A percentile compares a stretch with the other conserved stretches of the same genome.
Conservation (phyloP, 768 basidiomycete species). For the Daedaleopsis nitida region DNA sequence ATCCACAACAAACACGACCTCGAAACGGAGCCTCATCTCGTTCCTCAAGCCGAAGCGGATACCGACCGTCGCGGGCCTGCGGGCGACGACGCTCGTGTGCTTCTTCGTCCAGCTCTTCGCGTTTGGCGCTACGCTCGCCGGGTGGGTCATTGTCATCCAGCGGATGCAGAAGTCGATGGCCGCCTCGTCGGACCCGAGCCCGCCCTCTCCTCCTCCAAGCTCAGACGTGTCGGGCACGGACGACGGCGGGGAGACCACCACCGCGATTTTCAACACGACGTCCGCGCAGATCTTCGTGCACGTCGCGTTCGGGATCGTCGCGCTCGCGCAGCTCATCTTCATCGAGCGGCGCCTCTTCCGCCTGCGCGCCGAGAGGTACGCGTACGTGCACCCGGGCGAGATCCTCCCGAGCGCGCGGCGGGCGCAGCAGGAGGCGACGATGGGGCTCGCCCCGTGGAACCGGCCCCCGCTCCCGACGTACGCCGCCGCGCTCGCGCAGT, state of each 20-base stretch:
- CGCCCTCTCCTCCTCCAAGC: background rate
- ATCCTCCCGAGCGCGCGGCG: constrained; percentile 42
- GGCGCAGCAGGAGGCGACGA: constrained; percentile 5
- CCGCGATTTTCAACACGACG: constrained; percentile 7
- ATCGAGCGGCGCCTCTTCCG: constrained; percentile 64
- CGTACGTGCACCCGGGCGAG: constrained; percentile 56
- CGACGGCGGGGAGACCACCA: constrained; percentile 7
- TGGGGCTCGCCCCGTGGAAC: constrained; percentile 62
- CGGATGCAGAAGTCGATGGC: constrained; percentile 20
- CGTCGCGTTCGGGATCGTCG: constrained; percentile 56
- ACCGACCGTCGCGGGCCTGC: constrained; percentile 45
- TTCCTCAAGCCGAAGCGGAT: constrained; percentile 44
- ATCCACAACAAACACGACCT: constrained; percentile 24
- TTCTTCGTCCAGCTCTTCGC: constrained; percentile 41
- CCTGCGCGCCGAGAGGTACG: constrained; percentile 69
- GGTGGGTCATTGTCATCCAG: constrained; percentile 52
- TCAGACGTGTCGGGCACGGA: background rate
- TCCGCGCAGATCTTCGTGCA: constrained; percentile 54
- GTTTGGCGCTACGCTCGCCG: constrained; percentile 51
- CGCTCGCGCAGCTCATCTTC: constrained; percentile 58
- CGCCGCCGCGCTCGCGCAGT: constrained; percentile 67
- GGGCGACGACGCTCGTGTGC: constrained; percentile 43
- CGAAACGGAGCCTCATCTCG: constrained; percentile 37
- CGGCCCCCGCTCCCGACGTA: constrained; percentile 71
- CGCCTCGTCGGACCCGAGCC: background rate